These are phyloP conservation scores for Coccomyxa sp. DNA, from an alignment of 139 green algal genomes.

Conservation along the genomic window DNA sequence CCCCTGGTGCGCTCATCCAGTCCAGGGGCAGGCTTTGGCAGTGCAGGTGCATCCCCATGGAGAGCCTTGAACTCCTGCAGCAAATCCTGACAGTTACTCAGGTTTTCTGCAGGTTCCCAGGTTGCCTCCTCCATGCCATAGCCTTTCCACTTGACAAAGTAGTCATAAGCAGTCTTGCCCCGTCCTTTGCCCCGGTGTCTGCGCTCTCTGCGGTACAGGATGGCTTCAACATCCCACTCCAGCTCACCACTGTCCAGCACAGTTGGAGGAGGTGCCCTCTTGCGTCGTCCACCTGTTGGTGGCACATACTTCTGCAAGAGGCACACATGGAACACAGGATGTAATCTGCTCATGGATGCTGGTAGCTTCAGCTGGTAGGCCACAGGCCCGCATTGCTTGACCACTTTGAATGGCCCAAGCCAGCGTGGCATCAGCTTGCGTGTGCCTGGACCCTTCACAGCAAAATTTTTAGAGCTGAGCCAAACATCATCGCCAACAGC, in stretches of 20 bases:
- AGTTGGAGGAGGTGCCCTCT: not conserved
- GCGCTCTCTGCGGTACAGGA: constrained; percentile 9
- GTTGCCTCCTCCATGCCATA: not conserved
- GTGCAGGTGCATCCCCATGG: too few relatives aligned
- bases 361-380: constrained; percentile 28
- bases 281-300: not conserved
- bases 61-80: not conserved
- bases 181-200: not conserved
- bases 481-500: constrained; percentile 6
- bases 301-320: too few relatives aligned
- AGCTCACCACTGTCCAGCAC: not conserved
- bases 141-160: constrained; percentile 6
- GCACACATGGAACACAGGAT: constrained; percentile 32
- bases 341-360: constrained; percentile 13
- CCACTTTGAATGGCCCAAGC: constrained; percentile 33
- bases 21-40: too few relatives aligned
- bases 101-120: not conserved
- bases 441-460: constrained; percentile 5
- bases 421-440: constrained; percentile 32
- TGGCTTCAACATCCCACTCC: constrained; percentile 5
- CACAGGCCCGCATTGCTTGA: not conserved
- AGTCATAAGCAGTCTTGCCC: not conserved
- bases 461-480: constrained; percentile 21
- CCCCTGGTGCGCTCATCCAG: too few relatives aligned
- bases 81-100: not conserved